Percentiles rank a stretch among this genome's conserved stretches.
These are phyloP conservation scores for Ceratobasidium sp. DNA, from an alignment of 1,284 basidiomycete genomes.

Conservation along the genomic window DNA sequence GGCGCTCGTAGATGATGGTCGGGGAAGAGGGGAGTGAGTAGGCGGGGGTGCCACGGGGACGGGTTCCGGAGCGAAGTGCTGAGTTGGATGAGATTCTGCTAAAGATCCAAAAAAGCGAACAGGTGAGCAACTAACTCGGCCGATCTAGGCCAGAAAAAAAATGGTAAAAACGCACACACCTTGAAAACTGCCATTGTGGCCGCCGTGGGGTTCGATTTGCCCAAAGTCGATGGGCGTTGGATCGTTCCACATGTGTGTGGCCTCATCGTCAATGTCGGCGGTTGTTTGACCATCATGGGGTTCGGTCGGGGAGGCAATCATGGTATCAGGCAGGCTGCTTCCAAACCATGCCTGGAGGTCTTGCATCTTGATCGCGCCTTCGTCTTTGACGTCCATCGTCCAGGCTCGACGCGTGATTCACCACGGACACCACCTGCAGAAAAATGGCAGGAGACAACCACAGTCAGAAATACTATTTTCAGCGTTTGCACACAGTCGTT, in stretches of 20 bases:
- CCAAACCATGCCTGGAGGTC: slow-evolving; percentile 35
- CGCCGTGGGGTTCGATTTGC: background rate
- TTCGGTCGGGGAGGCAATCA: slow-evolving; percentile 19
- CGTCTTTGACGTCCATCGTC: slow-evolving; percentile 26
- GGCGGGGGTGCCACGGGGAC: background rate
- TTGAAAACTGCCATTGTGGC: background rate
- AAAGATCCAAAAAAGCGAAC: background rate
- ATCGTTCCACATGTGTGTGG: slow-evolving; percentile 25
- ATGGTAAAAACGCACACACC: background rate
- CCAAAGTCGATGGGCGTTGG: slow-evolving; percentile 1
- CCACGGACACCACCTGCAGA: background rate
- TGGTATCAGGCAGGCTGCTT: background rate
- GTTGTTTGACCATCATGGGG: slow-evolving; percentile 13
- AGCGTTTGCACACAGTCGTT: slow-evolving; percentile 18
- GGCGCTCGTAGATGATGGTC: background rate
- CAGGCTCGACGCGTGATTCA: slow-evolving; percentile 13
- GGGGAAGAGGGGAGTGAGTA: slow-evolving; percentile 5
- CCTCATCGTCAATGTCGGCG: slow-evolving; percentile 21
- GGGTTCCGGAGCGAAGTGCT: background rate
- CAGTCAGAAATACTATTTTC: slow-evolving; percentile 6
- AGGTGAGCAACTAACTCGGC: slow-evolving; percentile 5
- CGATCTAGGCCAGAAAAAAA: background rate
- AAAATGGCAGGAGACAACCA: background rate
- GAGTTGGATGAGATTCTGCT: slow-evolving; percentile 12
- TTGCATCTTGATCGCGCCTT: slow-evolving; percentile 9